A percentile compares a stretch with the other conserved stretches of the same genome.
Evolutionary conservation across 768 basidiomycete species (phyloP).

Genomic region (Clitopilus hobsonii): DNA sequence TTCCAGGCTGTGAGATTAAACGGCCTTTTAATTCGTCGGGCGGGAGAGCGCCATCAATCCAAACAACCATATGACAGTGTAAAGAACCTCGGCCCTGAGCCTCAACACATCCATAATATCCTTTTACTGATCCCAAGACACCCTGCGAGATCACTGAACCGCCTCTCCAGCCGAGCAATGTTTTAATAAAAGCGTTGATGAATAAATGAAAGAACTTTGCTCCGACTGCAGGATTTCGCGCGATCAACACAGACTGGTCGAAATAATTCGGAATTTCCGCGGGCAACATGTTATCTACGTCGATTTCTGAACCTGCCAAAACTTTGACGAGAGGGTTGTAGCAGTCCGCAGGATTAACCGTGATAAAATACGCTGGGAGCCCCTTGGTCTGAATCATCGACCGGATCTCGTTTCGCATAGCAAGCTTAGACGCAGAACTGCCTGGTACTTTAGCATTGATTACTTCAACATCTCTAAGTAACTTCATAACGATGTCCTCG

Average conservation of each 20-base stretch:
- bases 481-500: constrained; percentile 20
- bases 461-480: constrained; percentile 17
- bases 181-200: constrained; percentile 27
- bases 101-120: constrained; percentile 27
- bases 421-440: constrained; percentile 19
- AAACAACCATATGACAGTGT: constrained; percentile 28
- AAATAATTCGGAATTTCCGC: constrained; percentile 21
- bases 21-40: constrained; percentile 12
- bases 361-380: constrained; percentile 36
- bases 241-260: constrained; percentile 29
- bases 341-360: constrained; percentile 39
- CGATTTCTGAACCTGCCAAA: constrained; percentile 28
- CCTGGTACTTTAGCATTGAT: constrained; percentile 21
- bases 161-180: constrained; percentile 19
- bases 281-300: constrained; percentile 24
- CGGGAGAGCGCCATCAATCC: constrained; percentile 26
- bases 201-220: constrained; percentile 38
- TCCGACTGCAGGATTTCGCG: constrained; percentile 32
- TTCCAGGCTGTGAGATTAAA: constrained; percentile 7
- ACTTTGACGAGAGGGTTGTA: constrained; percentile 37
- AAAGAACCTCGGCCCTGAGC: constrained; percentile 10
- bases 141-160: background rate
- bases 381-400: constrained; percentile 28
- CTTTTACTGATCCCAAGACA: constrained; percentile 12
- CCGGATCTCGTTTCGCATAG: constrained; percentile 33